A percentile compares a stretch with the other conserved stretches of the same genome.
Evolutionary conservation across 352 stramenopile species (phyloP).

Genomic region (Achlya hypogyna): DNA sequence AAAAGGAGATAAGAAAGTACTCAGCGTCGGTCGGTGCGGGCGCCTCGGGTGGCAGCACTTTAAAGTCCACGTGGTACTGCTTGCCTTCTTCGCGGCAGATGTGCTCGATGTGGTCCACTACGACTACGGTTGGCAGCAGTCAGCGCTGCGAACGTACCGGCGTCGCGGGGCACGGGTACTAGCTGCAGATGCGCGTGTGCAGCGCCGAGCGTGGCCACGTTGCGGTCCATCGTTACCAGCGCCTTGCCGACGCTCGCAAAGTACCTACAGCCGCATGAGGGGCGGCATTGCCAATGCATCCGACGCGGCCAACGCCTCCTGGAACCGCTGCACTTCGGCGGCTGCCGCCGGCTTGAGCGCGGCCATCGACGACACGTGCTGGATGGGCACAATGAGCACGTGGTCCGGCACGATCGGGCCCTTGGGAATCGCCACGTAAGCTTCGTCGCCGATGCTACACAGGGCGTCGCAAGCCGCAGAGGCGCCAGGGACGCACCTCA

Average conservation of each 20-base stretch:
- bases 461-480: neutral
- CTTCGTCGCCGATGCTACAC: conserved; percentile 52
- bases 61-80: conserved; percentile 64
- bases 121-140: neutral
- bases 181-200: conserved; percentile 73
- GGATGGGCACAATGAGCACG: conserved; percentile 68
- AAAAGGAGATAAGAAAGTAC: conserved; percentile 41
- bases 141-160: neutral
- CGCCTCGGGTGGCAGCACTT: conserved; percentile 28
- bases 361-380: conserved; percentile 45
- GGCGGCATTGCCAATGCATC: neutral
- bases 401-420: conserved; percentile 69
- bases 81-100: conserved; percentile 58
- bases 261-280: conserved; percentile 25
- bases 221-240: conserved; percentile 69
- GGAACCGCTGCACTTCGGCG: conserved; percentile 62
- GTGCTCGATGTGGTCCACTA: conserved; percentile 28
- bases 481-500: conserved; percentile 24
- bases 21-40: conserved; percentile 13
- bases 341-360: conserved; percentile 33
- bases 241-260: conserved; percentile 60
- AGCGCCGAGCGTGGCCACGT: conserved; percentile 56
- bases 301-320: conserved; percentile 28
- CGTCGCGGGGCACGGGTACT: conserved; percentile 42
- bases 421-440: conserved; percentile 75